Percentiles rank a stretch among this genome's conserved stretches.
Conservation (phyloP, 2,329 filamentous ascomycete species). For the Ambrosiella cleistominuta region DNA sequence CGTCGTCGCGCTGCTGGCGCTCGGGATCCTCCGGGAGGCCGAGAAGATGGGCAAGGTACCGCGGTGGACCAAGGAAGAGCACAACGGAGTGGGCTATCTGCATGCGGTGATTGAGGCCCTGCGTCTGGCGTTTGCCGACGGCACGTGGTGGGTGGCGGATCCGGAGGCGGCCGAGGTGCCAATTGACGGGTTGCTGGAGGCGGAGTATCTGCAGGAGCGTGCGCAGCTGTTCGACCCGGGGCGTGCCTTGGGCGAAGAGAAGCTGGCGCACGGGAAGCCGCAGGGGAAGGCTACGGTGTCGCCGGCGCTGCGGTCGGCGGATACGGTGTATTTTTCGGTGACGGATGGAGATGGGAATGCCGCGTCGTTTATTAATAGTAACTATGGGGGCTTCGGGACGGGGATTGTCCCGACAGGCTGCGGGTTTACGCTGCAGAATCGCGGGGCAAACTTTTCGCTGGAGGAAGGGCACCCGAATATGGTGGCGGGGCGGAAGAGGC, state of each 20-base stretch:
- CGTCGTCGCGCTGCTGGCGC: constrained; percentile 82
- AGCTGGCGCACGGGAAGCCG: constrained; percentile 45
- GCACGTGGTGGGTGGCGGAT: constrained; percentile 77
- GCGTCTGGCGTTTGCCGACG: constrained; percentile 79
- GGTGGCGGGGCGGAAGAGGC: constrained; percentile 65
- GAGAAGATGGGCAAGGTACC: constrained; percentile 60
- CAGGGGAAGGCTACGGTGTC: constrained; percentile 25
- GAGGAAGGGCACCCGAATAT: constrained; percentile 57
- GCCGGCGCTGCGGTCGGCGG: constrained; percentile 67
- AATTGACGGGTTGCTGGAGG: constrained; percentile 37
- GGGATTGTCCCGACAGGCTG: constrained; percentile 69
- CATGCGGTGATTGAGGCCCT: constrained; percentile 80
- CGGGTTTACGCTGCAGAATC: constrained; percentile 89
- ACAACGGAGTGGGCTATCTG: constrained; percentile 67
- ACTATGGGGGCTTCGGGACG: constrained; percentile 79
- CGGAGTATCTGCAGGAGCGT: constrained; percentile 57
- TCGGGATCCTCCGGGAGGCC: constrained; percentile 79
- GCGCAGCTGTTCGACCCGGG: constrained; percentile 39
- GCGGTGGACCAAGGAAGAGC: constrained; percentile 49
- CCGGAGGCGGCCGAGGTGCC: constrained; percentile 57
- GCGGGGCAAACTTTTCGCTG: constrained; percentile 72
- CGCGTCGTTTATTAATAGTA: constrained; percentile 92
- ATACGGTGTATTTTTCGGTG: constrained; percentile 87
- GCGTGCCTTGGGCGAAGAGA: constrained; percentile 45
- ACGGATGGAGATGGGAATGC: constrained; percentile 73